phyloP scores from a whole-genome alignment of 148 eudicot species.

The Salicornia ramosissima region DNA sequence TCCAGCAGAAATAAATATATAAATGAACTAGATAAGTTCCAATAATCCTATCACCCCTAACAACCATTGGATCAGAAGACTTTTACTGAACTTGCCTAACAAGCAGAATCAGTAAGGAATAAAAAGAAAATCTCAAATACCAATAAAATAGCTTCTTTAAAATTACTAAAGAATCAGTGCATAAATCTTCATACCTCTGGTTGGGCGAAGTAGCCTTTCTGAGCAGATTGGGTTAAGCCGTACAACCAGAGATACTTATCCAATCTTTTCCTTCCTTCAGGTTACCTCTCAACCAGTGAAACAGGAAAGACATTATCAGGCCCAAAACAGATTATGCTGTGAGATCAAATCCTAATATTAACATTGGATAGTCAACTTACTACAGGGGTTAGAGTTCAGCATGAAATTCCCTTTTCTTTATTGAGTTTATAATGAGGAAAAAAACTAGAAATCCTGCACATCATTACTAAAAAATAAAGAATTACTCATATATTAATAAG shows the following conservation, averaged over 20 bases:
- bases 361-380: constrained; percentile 13
- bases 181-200: constrained; percentile 23
- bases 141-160: constrained; percentile 7
- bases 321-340: constrained; percentile 18
- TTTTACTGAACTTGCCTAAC: constrained; percentile 1
- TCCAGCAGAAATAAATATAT: constrained; percentile 7
- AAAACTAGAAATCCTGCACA: too few species aligned
- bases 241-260: constrained; percentile 23
- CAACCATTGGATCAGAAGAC: constrained; percentile 1
- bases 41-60: not conserved
- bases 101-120: constrained; percentile 7
- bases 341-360: constrained; percentile 15
- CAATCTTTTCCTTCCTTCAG: constrained; percentile 4
- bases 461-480: too few species aligned
- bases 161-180: not conserved
- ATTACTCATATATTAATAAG: too few species aligned
- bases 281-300: constrained; percentile 12
- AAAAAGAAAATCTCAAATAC: not conserved
- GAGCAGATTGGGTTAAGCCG: constrained; percentile 17
- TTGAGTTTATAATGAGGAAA: too few species aligned
- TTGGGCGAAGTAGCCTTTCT: constrained; percentile 23
- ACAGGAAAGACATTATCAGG: constrained; percentile 14
- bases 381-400: constrained; percentile 12
- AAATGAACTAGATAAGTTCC: constrained; percentile 5
- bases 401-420: too few species aligned